Percentiles rank a stretch among this genome's conserved stretches.
phyloP scores from a whole-genome alignment of 805 yeast species.

The Saccharomycopsis sp. region DNA sequence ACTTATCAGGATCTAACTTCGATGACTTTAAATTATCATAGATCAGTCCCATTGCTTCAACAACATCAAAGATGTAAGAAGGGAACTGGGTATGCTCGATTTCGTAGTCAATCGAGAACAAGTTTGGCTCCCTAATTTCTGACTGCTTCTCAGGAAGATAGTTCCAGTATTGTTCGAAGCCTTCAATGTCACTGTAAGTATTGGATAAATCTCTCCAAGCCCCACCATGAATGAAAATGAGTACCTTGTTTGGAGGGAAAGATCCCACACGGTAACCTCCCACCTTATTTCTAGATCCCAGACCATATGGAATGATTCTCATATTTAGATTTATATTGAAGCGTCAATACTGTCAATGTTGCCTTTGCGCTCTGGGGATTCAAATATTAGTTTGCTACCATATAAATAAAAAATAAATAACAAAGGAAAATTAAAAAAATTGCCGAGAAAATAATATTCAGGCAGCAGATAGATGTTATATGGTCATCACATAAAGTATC shows the following conservation, averaged over 20 bases:
- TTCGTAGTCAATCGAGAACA: conserved; percentile 49
- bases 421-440: no score
- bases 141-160: conserved; percentile 9
- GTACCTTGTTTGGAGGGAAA: conserved; percentile 22
- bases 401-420: no score
- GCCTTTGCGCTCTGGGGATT: no score
- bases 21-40: conserved; percentile 15
- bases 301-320: no score
- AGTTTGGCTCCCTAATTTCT: conserved; percentile 16
- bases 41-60: conserved; percentile 31
- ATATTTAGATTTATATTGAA: no score
- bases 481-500: no score
- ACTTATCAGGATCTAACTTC: not conserved
- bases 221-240: conserved; percentile 75
- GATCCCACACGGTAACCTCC: not conserved
- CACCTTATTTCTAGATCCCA: no score
- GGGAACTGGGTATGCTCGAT: conserved; percentile 48
- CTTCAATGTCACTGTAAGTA: conserved; percentile 45
- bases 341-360: no score
- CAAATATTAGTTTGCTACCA: no score
- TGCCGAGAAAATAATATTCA: no score
- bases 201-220: conserved; percentile 73
- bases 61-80: conserved; percentile 46
- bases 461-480: no score
- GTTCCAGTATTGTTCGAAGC: conserved; percentile 22